Conservation (phyloP, 2,329 filamentous ascomycete species). For the Botryotinia globosa region DNA sequence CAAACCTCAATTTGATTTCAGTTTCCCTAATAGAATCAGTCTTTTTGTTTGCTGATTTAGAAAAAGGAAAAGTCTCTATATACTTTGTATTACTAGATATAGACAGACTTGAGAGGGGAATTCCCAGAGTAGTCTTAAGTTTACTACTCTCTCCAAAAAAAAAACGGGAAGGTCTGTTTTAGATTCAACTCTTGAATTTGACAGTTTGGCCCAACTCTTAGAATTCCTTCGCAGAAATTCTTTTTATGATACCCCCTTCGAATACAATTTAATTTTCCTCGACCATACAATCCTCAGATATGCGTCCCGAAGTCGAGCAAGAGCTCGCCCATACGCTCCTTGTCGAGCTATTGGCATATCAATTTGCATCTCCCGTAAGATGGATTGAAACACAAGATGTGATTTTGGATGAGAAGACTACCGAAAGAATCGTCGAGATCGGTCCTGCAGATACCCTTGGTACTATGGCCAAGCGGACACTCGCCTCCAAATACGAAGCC, state of each 20-base stretch:
- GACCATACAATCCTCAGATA: slow-evolving; percentile 48
- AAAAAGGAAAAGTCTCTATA: slow-evolving; percentile 9
- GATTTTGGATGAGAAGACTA: slow-evolving; percentile 91
- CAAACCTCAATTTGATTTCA: slow-evolving; percentile 13
- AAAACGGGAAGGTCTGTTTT: slow-evolving; percentile 3
- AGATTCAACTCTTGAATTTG: slow-evolving; percentile 11
- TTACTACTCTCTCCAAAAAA: not conserved
- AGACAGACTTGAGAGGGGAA: slow-evolving; percentile 14
- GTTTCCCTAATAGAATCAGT: slow-evolving; percentile 3
- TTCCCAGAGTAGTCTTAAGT: slow-evolving; percentile 14
- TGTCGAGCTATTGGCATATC: slow-evolving; percentile 97
- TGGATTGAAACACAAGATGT: slow-evolving; percentile 99
- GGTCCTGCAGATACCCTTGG: slow-evolving; percentile 95
- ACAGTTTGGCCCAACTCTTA: not conserved
- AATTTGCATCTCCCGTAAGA: slow-evolving; percentile 97
- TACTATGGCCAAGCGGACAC: slow-evolving; percentile 93
- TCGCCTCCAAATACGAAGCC: slow-evolving; percentile 96
- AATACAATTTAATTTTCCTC: slow-evolving; percentile 25
- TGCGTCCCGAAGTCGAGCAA: slow-evolving; percentile 99
- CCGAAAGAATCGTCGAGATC: slow-evolving; percentile 96
- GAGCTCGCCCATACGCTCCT: slow-evolving; percentile 98
- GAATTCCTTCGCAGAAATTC: slow-evolving; percentile 7
- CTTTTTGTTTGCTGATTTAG: slow-evolving; percentile 6
- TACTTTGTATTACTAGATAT: slow-evolving; percentile 14
- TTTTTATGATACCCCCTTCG: slow-evolving; percentile 25